A percentile compares a stretch with the other conserved stretches of the same genome.
phyloP scores from a whole-genome alignment of 495 filamentous ascomycete species.

The Tuber aestivum region DNA sequence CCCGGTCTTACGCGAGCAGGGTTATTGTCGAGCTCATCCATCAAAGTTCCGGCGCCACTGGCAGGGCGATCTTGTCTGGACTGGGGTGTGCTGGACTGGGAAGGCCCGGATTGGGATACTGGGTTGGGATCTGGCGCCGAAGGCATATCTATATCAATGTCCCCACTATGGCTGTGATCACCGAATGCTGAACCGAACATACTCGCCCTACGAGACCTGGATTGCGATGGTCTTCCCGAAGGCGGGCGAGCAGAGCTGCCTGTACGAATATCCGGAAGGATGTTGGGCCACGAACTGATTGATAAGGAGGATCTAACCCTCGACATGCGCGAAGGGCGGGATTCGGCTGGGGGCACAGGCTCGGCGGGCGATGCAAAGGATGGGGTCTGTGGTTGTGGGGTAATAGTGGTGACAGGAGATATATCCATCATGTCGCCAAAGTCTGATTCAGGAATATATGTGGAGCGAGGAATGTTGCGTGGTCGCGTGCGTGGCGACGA shows the following conservation, averaged over 20 bases:
- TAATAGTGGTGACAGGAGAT: constrained; percentile 39
- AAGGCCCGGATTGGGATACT: constrained; percentile 12
- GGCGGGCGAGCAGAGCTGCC: constrained; percentile 19
- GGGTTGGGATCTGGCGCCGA: constrained; percentile 24
- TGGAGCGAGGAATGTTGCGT: constrained; percentile 38
- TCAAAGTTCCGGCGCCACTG: constrained; percentile 30
- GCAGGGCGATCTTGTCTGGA: constrained; percentile 23
- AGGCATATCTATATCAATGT: constrained; percentile 38
- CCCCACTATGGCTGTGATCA: constrained; percentile 22
- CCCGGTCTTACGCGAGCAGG: constrained; percentile 50
- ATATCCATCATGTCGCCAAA: constrained; percentile 40
- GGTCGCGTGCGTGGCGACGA: constrained; percentile 34
- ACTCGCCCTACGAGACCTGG: constrained; percentile 25
- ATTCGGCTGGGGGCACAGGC: constrained; percentile 12
- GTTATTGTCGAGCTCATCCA: constrained; percentile 50
- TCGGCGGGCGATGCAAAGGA: constrained; percentile 18
- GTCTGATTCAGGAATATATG: constrained; percentile 28
- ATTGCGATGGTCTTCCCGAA: constrained; percentile 32
- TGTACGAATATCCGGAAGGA: constrained; percentile 37
- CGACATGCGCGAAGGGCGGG: constrained; percentile 42
- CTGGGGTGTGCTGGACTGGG: constrained; percentile 25
- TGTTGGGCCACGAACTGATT: constrained; percentile 40
- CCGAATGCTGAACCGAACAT: constrained; percentile 14
- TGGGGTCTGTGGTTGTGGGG: constrained; percentile 24
- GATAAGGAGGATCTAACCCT: constrained; percentile 44